Evolutionary conservation across 2,329 filamentous ascomycete genomes (phyloP).

Genomic region (Fulvia fulva): DNA sequence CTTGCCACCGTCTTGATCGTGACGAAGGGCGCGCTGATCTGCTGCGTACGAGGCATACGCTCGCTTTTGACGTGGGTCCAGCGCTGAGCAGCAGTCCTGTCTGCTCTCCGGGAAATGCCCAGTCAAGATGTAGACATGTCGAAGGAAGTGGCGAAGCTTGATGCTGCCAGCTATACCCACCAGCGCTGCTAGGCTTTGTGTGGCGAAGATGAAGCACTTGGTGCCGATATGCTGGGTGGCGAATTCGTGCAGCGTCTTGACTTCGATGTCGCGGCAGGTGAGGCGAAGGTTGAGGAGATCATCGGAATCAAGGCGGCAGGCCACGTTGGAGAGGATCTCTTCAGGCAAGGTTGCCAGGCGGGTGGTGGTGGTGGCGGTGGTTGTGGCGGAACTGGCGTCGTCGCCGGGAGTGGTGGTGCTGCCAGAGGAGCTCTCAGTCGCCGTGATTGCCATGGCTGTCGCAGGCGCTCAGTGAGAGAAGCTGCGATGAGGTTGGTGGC

Average conservation of each 20-base stretch:
- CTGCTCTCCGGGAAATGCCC: constrained; percentile 18
- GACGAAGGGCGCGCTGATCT: constrained; percentile 24
- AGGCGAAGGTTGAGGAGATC: constrained; percentile 26
- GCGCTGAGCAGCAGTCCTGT: constrained; percentile 22
- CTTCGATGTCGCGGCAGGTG: constrained; percentile 26
- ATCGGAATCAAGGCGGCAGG: constrained; percentile 25
- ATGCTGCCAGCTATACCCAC: constrained; percentile 23
- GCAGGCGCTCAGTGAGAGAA: too few species aligned
- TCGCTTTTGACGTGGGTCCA: constrained; percentile 23
- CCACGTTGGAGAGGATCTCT: constrained; percentile 29
- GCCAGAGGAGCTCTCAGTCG: too few species aligned
- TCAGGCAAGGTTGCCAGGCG: constrained; percentile 25
- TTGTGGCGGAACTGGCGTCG: too few species aligned
- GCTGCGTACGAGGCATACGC: constrained; percentile 24
- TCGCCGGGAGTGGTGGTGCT: too few species aligned
- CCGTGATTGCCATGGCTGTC: too few species aligned
- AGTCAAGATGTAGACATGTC: constrained; percentile 24
- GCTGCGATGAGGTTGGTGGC: too few species aligned
- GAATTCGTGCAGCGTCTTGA: constrained; percentile 27
- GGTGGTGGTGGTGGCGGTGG: not conserved
- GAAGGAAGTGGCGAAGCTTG: constrained; percentile 23
- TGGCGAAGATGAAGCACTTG: constrained; percentile 26
- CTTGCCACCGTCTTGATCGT: constrained; percentile 15
- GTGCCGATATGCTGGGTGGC: constrained; percentile 22
- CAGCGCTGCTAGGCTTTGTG: constrained; percentile 25